These are phyloP conservation scores for Pseudozyma sp. DNA, from an alignment of 1,284 basidiomycete genomes.

Conservation along the genomic window DNA sequence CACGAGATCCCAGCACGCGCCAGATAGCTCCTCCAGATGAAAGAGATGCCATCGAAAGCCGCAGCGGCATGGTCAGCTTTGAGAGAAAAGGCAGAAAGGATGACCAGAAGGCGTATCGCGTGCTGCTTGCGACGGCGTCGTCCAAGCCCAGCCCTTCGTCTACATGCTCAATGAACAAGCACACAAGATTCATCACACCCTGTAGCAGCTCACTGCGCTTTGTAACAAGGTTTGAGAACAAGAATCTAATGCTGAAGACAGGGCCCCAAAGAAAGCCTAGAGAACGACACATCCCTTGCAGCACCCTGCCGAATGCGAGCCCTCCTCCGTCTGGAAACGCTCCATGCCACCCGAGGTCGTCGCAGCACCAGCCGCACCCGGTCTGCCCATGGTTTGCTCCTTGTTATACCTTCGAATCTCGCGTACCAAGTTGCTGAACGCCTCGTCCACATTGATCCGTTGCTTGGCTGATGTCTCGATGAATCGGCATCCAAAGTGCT, in stretches of 20 bases:
- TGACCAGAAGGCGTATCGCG: no score
- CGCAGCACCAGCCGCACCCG: conserved; percentile 59
- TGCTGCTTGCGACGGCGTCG: no score
- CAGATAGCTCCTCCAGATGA: neutral
- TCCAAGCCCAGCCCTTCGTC: no score
- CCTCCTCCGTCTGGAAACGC: conserved; percentile 53
- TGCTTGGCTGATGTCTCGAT: conserved; percentile 99
- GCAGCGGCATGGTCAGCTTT: neutral
- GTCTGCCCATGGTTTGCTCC: conserved; percentile 65
- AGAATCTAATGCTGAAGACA: conserved; percentile 19
- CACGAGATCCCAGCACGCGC: no score
- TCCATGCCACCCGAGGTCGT: conserved; percentile 55
- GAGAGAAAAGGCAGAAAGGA: neutral
- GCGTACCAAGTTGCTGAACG: conserved; percentile 94
- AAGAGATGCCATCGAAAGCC: neutral
- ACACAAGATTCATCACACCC: no score
- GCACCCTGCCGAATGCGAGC: conserved; percentile 52
- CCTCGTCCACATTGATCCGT: conserved; percentile 97
- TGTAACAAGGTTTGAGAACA: no score
- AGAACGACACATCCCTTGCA: conserved; percentile 59
- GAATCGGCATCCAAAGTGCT: conserved; percentile 95
- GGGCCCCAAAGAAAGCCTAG: conserved; percentile 10
- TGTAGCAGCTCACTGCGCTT: no score
- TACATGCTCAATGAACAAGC: no score
- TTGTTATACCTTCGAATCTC: conserved; percentile 96